Evolutionary conservation across 371 early-diverging fungal species (phyloP).

Genomic region (Thermomucor indicae-seudaticae): DNA sequence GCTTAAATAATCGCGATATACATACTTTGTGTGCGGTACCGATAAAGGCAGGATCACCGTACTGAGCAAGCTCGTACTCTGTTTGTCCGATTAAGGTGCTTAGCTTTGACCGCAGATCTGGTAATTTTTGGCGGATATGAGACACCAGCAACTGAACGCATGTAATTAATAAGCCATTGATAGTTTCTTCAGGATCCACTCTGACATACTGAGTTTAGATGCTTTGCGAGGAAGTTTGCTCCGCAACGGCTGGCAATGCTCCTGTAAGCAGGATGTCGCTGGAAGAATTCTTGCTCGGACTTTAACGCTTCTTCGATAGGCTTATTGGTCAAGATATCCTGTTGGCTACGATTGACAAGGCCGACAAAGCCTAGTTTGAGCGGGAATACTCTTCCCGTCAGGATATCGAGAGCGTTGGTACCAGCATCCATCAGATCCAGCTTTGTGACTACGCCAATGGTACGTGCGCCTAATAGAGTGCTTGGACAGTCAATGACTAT

Average conservation of each 20-base stretch:
- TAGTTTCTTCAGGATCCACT: neutral
- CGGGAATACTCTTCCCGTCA: slow-evolving; percentile 76
- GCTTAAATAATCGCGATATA: slow-evolving; percentile 15
- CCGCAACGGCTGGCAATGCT: slow-evolving; percentile 74
- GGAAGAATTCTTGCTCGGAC: slow-evolving; percentile 79
- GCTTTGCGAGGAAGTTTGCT: slow-evolving; percentile 22
- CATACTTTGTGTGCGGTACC: slow-evolving; percentile 57
- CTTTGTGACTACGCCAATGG: slow-evolving; percentile 91
- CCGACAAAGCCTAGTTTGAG: slow-evolving; percentile 88
- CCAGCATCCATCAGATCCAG: slow-evolving; percentile 94
- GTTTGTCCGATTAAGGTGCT: slow-evolving; percentile 76
- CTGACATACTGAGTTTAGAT: slow-evolving; percentile 21
- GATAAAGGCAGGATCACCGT: slow-evolving; percentile 62
- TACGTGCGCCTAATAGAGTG: slow-evolving; percentile 46
- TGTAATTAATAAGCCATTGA: neutral
- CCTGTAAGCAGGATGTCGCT: slow-evolving; percentile 78
- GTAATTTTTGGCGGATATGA: slow-evolving; percentile 80
- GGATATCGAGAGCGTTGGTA: slow-evolving; percentile 83
- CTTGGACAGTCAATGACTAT: neutral
- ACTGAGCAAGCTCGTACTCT: slow-evolving; percentile 73
- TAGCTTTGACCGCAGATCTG: slow-evolving; percentile 77
- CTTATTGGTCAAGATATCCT: slow-evolving; percentile 77
- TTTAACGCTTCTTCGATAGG: slow-evolving; percentile 77
- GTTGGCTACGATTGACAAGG: slow-evolving; percentile 85
- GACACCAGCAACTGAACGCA: slow-evolving; percentile 60